These are phyloP conservation scores for Tricholoma sp. DNA, from an alignment of 768 basidiomycete species.

Conservation along the genomic window DNA sequence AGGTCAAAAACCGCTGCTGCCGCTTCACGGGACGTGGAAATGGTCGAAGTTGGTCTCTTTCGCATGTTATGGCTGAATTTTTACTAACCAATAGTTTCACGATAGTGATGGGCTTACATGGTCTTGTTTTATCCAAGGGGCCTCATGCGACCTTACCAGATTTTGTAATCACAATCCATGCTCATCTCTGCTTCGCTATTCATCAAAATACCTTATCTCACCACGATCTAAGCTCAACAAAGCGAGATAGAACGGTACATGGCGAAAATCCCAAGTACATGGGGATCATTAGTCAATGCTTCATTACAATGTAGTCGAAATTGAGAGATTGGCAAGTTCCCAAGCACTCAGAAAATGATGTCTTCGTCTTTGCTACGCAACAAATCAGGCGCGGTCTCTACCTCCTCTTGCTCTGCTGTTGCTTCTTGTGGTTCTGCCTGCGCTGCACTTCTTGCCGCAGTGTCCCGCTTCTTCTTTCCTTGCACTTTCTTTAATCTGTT, in stretches of 20 bases:
- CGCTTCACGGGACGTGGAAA: slow-evolving; percentile 59
- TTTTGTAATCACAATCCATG: too few relatives aligned
- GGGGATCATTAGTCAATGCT: slow-evolving; percentile 4
- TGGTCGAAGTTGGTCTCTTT: slow-evolving; percentile 65
- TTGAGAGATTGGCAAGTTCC: neutral
- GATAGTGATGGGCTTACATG: slow-evolving; percentile 31
- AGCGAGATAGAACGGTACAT: too few relatives aligned
- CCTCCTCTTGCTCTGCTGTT: slow-evolving; percentile 32
- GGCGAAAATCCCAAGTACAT: neutral
- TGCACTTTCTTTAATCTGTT: slow-evolving; percentile 92
- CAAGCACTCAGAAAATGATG: slow-evolving; percentile 72
- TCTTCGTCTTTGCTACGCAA: slow-evolving; percentile 87
- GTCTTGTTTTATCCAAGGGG: slow-evolving; percentile 13
- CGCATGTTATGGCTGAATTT: neutral
- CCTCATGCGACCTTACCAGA: too few relatives aligned
- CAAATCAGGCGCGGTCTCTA: slow-evolving; percentile 46
- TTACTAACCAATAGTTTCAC: slow-evolving; percentile 9
- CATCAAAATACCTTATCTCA: too few relatives aligned
- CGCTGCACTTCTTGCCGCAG: slow-evolving; percentile 36
- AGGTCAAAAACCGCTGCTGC: slow-evolving; percentile 54
- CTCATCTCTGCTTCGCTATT: too few relatives aligned
- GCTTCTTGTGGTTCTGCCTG: slow-evolving; percentile 22
- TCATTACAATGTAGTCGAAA: slow-evolving; percentile 10
- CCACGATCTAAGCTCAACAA: too few relatives aligned
- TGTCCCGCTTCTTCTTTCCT: slow-evolving; percentile 92